phyloP scores from a whole-genome alignment of 495 filamentous ascomycete species.

The Penicillium cosmopolitanum region DNA sequence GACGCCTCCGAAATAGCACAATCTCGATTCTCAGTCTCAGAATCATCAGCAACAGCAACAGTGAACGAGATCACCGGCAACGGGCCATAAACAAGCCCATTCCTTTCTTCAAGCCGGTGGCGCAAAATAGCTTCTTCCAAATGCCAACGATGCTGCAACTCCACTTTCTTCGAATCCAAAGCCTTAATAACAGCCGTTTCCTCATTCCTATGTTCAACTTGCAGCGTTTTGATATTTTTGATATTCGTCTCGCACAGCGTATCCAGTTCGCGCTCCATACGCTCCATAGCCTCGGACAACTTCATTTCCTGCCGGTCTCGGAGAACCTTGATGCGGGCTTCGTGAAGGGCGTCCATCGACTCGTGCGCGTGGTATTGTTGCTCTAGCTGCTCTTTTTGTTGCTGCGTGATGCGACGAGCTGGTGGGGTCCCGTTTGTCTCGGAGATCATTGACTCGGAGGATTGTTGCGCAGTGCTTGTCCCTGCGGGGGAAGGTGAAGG shows the following conservation, averaged over 20 bases:
- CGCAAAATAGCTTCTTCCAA: conserved; percentile 67
- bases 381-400: conserved; percentile 60
- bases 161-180: conserved; percentile 54
- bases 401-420: conserved; percentile 39
- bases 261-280: conserved; percentile 67
- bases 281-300: conserved; percentile 64
- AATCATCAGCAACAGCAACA: conserved; percentile 1
- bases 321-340: conserved; percentile 77
- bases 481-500: conserved; percentile 12
- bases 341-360: conserved; percentile 70
- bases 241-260: conserved; percentile 54
- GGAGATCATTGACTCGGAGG: conserved; percentile 32
- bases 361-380: conserved; percentile 72
- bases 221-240: conserved; percentile 58
- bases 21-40: neutral
- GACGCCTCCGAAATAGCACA: conserved; percentile 8
- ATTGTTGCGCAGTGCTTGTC: conserved; percentile 8
- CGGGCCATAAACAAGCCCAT: conserved; percentile 52
- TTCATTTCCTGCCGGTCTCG: conserved; percentile 74
- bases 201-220: conserved; percentile 53
- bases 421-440: conserved; percentile 23
- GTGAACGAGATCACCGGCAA: conserved; percentile 47
- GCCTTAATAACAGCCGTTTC: conserved; percentile 51
- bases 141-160: conserved; percentile 60
- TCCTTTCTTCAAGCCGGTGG: conserved; percentile 57